Base-by-base conservation (phyloP, 257 asterid genomes). In the Penstemon davidsonii region DNA sequence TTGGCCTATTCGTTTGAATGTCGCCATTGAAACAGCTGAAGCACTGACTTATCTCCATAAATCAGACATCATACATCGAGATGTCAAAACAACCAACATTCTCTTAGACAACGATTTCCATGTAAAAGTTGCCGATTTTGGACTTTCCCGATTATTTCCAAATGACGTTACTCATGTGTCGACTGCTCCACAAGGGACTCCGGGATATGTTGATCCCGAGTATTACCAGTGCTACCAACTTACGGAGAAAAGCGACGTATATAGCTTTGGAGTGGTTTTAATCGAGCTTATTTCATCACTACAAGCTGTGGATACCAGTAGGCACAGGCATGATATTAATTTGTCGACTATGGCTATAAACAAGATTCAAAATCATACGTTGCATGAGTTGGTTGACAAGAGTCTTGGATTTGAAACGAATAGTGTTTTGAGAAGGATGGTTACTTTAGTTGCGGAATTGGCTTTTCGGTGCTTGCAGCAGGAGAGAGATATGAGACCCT, bases 101-200 rank as follows among this genome's bases (percentile, higher is more conserved):
- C 95, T 92, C 8, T 83, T 92, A 0, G 98, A 89, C 86, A 84
- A 81, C 7, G 88, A 89, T 68, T 92, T 89, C 81, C 95, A 92
- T 44, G 98, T 92, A 3, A 92, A 92, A 73, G 97, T 92, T 61
- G 98, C 95, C 8, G 98, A 92, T 76, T 92, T 92, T 43, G 98
- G 98, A 40, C 76, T 92, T 19, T 89, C 96, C 0, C 70, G 96
- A 41, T 71, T 92, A 62, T 92, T 90, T 76, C 98, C 96, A 2
- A 75, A 5, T 8, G 76, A 92, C 9, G 96, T 77, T 78, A 86
- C 98, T 0, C 98, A 92, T 59, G 95, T 92, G 62, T 92, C 98
- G 5, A 92, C 97, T 1, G 98, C 98, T 19, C 98, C 98, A 9
- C 98, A 92, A 56, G 98, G 98, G 39, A 92, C 98, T 2, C 98